Evolutionary conservation across 257 asterid species (phyloP).

Genomic region (Capsicum chinense): DNA sequence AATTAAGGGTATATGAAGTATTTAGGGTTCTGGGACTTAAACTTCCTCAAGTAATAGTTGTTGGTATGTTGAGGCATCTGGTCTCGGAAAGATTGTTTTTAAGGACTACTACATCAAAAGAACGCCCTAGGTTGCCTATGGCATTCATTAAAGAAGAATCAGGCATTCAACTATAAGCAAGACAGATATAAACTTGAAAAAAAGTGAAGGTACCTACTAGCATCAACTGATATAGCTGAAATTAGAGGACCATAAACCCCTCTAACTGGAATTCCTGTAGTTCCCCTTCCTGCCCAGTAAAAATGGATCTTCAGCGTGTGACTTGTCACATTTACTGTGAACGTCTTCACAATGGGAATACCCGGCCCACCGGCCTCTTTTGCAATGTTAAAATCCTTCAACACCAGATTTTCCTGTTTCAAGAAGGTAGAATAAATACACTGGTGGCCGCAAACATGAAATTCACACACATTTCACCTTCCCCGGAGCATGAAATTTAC

Average conservation of each 20-base stretch:
- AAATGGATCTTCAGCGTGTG: conserved; percentile 75
- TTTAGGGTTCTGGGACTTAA: background rate
- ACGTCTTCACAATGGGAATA: conserved; percentile 58
- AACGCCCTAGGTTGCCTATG: background rate
- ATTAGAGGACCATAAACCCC: conserved; percentile 88
- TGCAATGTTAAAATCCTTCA: conserved; percentile 81
- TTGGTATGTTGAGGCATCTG: conserved; percentile 1
- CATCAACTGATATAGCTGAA: conserved; percentile 86
- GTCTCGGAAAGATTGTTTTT: background rate
- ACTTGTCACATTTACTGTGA: conserved; percentile 57
- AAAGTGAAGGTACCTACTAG: conserved; percentile 57
- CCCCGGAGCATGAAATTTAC: conserved; percentile 40
- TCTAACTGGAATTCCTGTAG: conserved; percentile 83
- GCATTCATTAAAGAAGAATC: background rate
- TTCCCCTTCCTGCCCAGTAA: conserved; percentile 93
- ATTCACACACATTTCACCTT: background rate
- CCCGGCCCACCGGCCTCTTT: conserved; percentile 82
- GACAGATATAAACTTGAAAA: conserved; percentile 14
- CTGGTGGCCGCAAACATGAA: background rate
- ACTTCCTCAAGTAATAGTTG: background rate
- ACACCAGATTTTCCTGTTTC: conserved; percentile 52
- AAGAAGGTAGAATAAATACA: conserved; percentile 22
- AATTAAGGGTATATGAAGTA: background rate
- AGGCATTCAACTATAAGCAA: background rate
- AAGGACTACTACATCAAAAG: background rate